Base-by-base conservation (phyloP, 331 rosid genomes). In the Pyrus hybrid region DNA sequence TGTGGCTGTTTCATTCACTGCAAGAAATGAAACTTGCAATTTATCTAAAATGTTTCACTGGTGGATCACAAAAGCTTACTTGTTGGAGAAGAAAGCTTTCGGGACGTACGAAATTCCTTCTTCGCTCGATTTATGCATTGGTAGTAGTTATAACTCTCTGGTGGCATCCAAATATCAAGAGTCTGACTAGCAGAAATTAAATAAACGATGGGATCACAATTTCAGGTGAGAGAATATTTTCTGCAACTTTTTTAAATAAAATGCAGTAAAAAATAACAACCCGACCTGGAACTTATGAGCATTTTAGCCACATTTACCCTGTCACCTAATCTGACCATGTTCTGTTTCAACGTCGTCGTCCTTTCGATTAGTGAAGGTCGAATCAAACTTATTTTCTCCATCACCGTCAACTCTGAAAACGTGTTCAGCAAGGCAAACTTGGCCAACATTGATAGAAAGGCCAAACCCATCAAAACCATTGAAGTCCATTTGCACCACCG, bases 81-180 rank as follows among this genome's bases (percentile, higher is more conserved):
- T 53, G 28, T 60, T 71, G 72, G 7, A 14, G 20, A 68, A 25
- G 35, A 62, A 62, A 62, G 11, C 67, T 53, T 71, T 29, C 6
- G 45, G 12, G 67, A 72, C 86, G 41, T 84, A 88, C 93, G 12
- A 53, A 0, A 70, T 23, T 80, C 85, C 62, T 56, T 67, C 21
- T 28, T 26, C n/a, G 73, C 3, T 79, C 70, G 68, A 71, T 8
- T 32, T 57, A 83, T 61, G 82, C 96, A 91, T 73, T 85, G 87
- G 76, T 30, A 5, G 68, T 74, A 85, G 60, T 73, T 77, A 13
- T 43, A 66, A 70, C 84, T 69, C 1, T 79, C 25, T n/a, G 91
- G 85, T 56, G 79, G 88, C 89, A 23, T 77, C 93, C 96, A 91
- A 29, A 91, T 73, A 43, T 85, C 86, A 29, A 58, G 76, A 77